phyloP scores from a whole-genome alignment of 345 rosid species.

The Populus nigra region DNA sequence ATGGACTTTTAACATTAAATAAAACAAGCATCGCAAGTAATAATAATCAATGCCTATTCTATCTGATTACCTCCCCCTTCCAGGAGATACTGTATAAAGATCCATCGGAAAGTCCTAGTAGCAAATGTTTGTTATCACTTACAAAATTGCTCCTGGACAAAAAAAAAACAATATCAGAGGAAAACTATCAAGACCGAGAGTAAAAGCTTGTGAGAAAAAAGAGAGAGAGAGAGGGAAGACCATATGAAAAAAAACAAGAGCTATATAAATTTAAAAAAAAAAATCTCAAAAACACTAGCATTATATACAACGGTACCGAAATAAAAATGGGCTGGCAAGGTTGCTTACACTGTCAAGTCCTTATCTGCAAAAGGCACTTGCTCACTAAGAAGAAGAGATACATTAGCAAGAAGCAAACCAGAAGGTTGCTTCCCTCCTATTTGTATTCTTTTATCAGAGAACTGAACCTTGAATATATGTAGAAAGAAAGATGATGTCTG shows the following conservation, averaged over 20 bases:
- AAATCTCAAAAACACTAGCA: neutral
- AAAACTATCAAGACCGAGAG: conserved; percentile 17
- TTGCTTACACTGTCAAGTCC: conserved; percentile 72
- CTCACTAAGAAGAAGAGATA: conserved; percentile 73
- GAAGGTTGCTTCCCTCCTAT: conserved; percentile 77
- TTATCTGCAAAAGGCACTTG: conserved; percentile 75
- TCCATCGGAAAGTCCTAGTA: conserved; percentile 88
- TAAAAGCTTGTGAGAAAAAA: neutral
- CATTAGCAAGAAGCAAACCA: conserved; percentile 55
- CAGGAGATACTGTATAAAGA: conserved; percentile 78
- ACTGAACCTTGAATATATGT: conserved; percentile 79
- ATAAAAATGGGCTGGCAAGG: conserved; percentile 1
- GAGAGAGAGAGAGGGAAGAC: neutral
- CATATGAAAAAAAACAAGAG: neutral
- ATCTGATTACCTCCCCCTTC: conserved; percentile 86
- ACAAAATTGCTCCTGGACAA: conserved; percentile 81
- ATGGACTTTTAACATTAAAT: conserved; percentile 4
- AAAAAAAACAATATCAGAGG: conserved; percentile 7
- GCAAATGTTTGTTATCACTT: conserved; percentile 48
- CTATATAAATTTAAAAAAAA: neutral
- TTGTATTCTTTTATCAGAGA: conserved; percentile 62
- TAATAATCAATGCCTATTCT: neutral
- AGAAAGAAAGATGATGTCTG: conserved; percentile 91
- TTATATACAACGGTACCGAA: neutral
- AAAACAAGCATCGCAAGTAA: neutral